A percentile compares a stretch with the other conserved stretches of the same genome.
Evolutionary conservation across 2,329 filamentous ascomycete genomes (phyloP).

Genomic region (Pyricularia pennisetigena): DNA sequence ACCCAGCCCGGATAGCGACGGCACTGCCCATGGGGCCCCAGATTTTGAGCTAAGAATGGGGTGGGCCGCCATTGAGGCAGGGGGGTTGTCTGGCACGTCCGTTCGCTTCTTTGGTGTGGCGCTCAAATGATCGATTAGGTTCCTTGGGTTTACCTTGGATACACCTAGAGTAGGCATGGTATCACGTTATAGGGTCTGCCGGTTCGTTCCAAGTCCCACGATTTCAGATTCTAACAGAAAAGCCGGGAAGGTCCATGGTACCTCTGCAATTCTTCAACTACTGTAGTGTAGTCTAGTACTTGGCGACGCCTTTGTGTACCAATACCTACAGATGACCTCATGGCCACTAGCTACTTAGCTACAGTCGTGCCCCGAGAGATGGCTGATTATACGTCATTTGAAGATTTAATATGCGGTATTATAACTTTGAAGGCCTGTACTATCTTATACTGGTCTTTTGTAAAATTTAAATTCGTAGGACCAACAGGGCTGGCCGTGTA

Average conservation of each 20-base stretch:
- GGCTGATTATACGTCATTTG: not conserved
- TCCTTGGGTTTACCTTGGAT: no score
- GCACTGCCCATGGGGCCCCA: not conserved
- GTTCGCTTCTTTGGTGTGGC: not conserved
- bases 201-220: no score
- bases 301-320: no score
- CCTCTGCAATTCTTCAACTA: no score
- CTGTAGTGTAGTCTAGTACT: no score
- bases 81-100: not conserved
- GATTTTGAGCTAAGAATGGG: not conserved
- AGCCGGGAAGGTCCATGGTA: no score
- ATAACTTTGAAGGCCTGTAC: not conserved
- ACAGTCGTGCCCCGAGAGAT: not conserved
- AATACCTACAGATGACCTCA: no score
- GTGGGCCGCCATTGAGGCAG: not conserved
- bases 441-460: not conserved
- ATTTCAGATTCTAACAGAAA: no score
- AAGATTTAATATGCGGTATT: not conserved
- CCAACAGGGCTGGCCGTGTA: not conserved
- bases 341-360: no score
- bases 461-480: not conserved
- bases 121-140: no score
- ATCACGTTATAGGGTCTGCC: no score
- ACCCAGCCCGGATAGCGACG: slow-evolving; percentile 1
- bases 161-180: no score